Conservation (phyloP, 805 yeast species). For the Wickerhamomyces queroliae region DNA sequence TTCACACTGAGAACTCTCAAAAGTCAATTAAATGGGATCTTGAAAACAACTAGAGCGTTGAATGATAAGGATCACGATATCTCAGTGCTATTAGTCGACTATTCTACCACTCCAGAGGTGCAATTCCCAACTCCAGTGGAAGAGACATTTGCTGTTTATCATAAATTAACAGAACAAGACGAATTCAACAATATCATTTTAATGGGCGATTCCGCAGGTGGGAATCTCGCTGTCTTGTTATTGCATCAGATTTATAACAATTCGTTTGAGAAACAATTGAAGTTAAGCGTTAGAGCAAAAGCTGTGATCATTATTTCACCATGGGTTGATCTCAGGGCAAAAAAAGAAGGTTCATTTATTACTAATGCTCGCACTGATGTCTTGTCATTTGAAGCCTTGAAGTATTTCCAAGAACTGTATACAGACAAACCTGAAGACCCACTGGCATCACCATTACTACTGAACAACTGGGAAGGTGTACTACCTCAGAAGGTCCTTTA, state of each 20-base stretch:
- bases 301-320: neutral
- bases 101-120: neutral
- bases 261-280: neutral
- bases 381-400: neutral
- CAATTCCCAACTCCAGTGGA: neutral
- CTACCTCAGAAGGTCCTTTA: neutral
- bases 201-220: neutral
- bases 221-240: neutral
- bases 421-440: neutral
- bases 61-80: neutral
- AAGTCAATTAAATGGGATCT: neutral
- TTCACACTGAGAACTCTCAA: neutral
- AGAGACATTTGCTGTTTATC: neutral
- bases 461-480: neutral
- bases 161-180: slow-evolving; percentile 1
- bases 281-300: neutral
- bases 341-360: neutral
- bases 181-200: neutral
- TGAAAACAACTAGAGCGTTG: neutral
- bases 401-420: neutral
- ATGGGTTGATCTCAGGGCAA: neutral
- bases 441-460: neutral
- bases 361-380: neutral
- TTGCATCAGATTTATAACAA: neutral
- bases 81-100: neutral